Evolutionary conservation across 2,329 filamentous ascomycete species (phyloP).

Genomic region (Didymella pomorum): DNA sequence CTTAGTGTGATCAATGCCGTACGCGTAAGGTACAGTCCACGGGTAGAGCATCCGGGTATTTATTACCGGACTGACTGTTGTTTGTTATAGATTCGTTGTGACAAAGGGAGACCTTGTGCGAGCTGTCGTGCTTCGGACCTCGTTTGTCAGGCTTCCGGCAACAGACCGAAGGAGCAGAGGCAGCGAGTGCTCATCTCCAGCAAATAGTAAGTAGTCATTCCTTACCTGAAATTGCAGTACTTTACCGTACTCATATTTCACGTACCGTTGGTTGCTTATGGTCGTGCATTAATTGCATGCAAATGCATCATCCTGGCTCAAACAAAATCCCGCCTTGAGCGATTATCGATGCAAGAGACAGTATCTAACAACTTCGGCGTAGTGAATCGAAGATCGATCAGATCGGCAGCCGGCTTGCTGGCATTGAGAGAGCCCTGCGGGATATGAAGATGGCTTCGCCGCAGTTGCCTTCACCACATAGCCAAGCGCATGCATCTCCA

Average conservation of each 20-base stretch:
- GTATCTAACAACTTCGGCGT: background rate
- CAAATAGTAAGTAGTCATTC: slow-evolving; percentile 44
- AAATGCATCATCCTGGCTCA: background rate
- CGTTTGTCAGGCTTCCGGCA: slow-evolving; percentile 46
- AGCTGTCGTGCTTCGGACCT: slow-evolving; percentile 48
- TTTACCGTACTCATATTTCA: too few species aligned
- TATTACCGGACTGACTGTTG: background rate
- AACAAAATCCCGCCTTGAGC: background rate
- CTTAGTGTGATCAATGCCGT: slow-evolving; percentile 47
- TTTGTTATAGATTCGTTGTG: slow-evolving; percentile 37
- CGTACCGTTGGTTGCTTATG: background rate
- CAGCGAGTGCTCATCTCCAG: slow-evolving; percentile 49
- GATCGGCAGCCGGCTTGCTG: slow-evolving; percentile 35
- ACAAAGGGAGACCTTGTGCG: slow-evolving; percentile 45
- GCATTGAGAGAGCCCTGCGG: slow-evolving; percentile 41
- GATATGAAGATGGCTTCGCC: slow-evolving; percentile 11
- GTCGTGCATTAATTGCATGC: background rate
- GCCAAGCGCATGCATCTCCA: slow-evolving; percentile 1
- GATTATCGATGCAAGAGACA: too few species aligned
- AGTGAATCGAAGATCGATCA: slow-evolving; percentile 53
- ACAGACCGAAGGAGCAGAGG: slow-evolving; percentile 28
- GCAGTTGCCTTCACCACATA: background rate
- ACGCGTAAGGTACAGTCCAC: slow-evolving; percentile 30
- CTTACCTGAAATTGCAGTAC: background rate
- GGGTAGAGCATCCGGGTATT: background rate